Percentiles rank a stretch among this genome's conserved stretches.
Evolutionary conservation across 495 filamentous ascomycete species (phyloP).

Genomic region (Pyrenopolyporus hunteri): DNA sequence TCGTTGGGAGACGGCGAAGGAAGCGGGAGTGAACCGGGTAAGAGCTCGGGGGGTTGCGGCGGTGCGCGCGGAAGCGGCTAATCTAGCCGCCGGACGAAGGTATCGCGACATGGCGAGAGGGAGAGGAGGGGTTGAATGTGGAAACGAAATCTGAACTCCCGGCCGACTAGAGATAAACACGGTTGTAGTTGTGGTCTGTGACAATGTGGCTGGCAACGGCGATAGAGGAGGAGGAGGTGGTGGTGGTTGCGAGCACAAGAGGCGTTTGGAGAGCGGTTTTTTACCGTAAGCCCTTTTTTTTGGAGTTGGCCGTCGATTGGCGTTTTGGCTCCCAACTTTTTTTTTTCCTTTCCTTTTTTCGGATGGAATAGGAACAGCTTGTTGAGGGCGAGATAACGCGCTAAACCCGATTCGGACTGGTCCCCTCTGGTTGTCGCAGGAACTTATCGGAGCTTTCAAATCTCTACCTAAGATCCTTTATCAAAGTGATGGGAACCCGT

Average conservation of each 20-base stretch:
- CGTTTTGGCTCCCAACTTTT: conserved; percentile 39
- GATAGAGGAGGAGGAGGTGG: conserved; percentile 3
- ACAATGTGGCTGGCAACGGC: conserved; percentile 3
- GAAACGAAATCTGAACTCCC: conserved; percentile 18
- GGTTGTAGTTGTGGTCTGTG: conserved; percentile 14
- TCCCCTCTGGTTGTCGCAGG: background rate
- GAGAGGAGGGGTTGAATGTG: conserved; percentile 19
- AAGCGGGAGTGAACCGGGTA: conserved; percentile 44
- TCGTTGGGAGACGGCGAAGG: conserved; percentile 53
- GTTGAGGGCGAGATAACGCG: conserved; percentile 28
- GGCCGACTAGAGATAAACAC: conserved; percentile 31
- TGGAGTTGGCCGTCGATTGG: conserved; percentile 34
- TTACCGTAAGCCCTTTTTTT: conserved; percentile 39
- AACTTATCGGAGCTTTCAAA: conserved; percentile 17
- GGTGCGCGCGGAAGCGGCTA: conserved; percentile 69
- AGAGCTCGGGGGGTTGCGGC: conserved; percentile 57
- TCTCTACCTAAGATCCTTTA: background rate
- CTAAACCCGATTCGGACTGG: conserved; percentile 29
- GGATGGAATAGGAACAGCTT: conserved; percentile 36
- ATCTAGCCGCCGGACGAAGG: conserved; percentile 78
- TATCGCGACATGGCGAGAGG: conserved; percentile 65
- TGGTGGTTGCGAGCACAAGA: too few species aligned
- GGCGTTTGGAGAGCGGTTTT: conserved; percentile 36
- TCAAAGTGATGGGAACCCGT: background rate
- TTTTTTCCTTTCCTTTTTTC: too few species aligned